Evolutionary conservation across 106 monocot species (phyloP).

Genomic region (Iris macrosiphon): DNA sequence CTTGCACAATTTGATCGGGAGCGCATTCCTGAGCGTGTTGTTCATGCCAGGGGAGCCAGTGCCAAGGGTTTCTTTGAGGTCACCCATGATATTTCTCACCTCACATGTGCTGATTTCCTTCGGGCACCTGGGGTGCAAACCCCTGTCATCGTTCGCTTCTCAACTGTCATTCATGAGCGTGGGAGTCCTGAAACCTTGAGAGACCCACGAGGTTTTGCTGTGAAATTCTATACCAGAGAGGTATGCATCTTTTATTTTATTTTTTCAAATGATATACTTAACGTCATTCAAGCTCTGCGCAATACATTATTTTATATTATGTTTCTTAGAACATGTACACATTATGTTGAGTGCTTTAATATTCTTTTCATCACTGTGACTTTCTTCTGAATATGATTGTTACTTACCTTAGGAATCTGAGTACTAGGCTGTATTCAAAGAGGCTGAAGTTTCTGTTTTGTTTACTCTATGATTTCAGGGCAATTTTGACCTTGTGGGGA

Average conservation of each 20-base stretch:
- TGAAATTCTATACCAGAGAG: conserved; percentile 83
- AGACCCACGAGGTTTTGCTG: conserved; percentile 72
- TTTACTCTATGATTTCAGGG: conserved; percentile 41
- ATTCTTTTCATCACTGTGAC: no score
- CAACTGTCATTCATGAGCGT: conserved; percentile 72
- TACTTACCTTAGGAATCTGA: no score
- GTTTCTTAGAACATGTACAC: no score
- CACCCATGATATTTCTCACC: conserved; percentile 58
- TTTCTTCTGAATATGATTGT: no score
- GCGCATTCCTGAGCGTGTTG: conserved; percentile 69
- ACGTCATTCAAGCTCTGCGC: no score
- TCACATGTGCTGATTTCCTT: conserved; percentile 75
- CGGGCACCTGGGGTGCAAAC: conserved; percentile 66
- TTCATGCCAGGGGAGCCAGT: conserved; percentile 72
- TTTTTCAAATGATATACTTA: not conserved
- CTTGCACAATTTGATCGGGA: conserved; percentile 68
- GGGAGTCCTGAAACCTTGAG: conserved; percentile 75
- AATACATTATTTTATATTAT: no score
- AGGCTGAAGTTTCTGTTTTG: no score
- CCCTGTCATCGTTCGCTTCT: conserved; percentile 69
- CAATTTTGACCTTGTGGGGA: conserved; percentile 83
- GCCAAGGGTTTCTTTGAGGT: conserved; percentile 83
- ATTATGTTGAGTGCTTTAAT: no score
- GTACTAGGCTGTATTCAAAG: no score
- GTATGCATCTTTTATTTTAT: conserved; percentile 8